phyloP scores from a whole-genome alignment of 352 stramenopile species.

The Globisporangium canariense region DNA sequence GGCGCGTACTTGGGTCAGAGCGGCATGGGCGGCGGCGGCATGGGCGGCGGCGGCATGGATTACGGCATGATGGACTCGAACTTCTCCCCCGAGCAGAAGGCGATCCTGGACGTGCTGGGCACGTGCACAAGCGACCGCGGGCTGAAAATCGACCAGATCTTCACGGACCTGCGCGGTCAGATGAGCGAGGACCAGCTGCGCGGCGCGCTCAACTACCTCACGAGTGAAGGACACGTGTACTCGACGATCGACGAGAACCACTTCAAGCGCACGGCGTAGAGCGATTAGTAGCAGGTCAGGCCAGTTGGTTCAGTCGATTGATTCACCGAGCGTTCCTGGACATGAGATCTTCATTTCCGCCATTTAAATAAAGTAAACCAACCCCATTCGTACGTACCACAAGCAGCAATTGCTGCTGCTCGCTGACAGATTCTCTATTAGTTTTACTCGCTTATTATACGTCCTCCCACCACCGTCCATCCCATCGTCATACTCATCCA shows the following conservation, averaged over 20 bases:
- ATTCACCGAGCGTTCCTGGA: neutral
- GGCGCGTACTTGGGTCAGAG: constrained; percentile 26
- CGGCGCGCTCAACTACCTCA: constrained; percentile 76
- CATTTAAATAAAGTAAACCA: constrained; percentile 3
- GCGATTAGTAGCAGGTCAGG: neutral
- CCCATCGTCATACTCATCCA: neutral
- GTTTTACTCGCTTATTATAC: constrained; percentile 17
- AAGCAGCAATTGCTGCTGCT: neutral
- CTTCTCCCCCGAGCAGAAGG: constrained; percentile 76
- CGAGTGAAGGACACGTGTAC: constrained; percentile 87
- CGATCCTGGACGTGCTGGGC: constrained; percentile 73
- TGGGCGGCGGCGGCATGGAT: constrained; percentile 45
- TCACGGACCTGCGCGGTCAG: constrained; percentile 46
- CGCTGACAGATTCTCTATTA: constrained; percentile 14
- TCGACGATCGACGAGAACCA: constrained; percentile 91
- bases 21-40: constrained; percentile 13
- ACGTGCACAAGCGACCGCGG: constrained; percentile 70
- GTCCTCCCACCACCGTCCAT: neutral
- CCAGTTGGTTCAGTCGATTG: neutral
- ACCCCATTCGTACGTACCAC: neutral
- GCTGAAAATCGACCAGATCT: constrained; percentile 83
- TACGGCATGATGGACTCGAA: constrained; percentile 68
- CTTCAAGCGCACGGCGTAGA: constrained; percentile 83
- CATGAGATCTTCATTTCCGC: neutral
- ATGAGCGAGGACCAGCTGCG: constrained; percentile 68